These are phyloP conservation scores for Sequoia sempervirens DNA, from an alignment of 75 land plant species.

Conservation along the genomic window DNA sequence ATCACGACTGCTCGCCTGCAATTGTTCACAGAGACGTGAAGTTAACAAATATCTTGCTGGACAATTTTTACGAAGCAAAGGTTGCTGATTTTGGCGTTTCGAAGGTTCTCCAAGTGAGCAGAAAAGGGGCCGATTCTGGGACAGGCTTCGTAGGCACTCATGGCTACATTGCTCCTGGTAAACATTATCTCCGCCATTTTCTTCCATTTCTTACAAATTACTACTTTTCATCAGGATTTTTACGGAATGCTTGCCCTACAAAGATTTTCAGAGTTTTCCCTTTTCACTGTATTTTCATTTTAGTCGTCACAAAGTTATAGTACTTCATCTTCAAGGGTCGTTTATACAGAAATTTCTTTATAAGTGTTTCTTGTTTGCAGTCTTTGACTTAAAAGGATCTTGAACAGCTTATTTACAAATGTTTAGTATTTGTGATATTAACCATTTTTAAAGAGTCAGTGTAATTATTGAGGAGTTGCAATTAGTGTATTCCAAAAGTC, in stretches of 20 bases:
- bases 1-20: constrained; percentile 78
- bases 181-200: constrained; percentile 1
- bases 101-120: constrained; percentile 30
- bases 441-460: too few relatives aligned
- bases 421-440: too few relatives aligned
- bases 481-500: too few relatives aligned
- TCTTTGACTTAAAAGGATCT: too few relatives aligned
- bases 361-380: too few relatives aligned
- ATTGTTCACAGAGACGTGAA: constrained; percentile 90
- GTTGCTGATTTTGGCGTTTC: constrained; percentile 92
- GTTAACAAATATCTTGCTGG: constrained; percentile 79
- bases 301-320: background rate
- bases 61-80: constrained; percentile 62
- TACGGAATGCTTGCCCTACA: background rate
- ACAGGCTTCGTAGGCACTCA: constrained; percentile 71
- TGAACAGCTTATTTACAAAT: too few relatives aligned
- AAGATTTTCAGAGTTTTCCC: too few relatives aligned
- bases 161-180: constrained; percentile 94
- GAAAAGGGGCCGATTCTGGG: constrained; percentile 19
- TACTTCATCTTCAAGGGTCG: background rate
- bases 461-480: too few relatives aligned
- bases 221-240: background rate
- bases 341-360: background rate
- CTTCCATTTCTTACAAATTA: background rate
- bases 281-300: background rate